These are phyloP conservation scores for Colletotrichum tofieldiae DNA, from an alignment of 2,329 filamentous ascomycete genomes.

Conservation along the genomic window DNA sequence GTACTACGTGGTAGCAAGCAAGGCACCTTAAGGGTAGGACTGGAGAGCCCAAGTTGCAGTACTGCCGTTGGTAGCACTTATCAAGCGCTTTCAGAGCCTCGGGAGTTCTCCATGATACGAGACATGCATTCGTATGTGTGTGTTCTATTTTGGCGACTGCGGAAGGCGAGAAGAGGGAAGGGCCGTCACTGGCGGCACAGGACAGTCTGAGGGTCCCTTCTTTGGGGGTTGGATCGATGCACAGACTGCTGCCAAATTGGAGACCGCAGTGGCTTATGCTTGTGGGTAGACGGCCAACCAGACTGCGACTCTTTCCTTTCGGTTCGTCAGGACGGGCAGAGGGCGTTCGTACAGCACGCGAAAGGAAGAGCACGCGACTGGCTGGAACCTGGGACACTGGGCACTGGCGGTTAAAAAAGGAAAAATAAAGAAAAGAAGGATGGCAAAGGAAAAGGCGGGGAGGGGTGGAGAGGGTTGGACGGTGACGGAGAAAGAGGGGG, in stretches of 20 bases:
- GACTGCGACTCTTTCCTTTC: background rate
- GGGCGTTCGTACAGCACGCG: constrained; percentile 22
- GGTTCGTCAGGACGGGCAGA: background rate
- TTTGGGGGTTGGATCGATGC: constrained; percentile 28
- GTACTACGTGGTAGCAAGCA: background rate
- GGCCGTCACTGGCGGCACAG: constrained; percentile 1
- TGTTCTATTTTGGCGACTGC: background rate
- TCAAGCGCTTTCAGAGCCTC: constrained; percentile 7
- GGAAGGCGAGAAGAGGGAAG: background rate
- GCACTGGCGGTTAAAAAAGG: constrained; percentile 17
- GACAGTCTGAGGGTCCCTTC: constrained; percentile 2
- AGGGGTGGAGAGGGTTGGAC: background rate
- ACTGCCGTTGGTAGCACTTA: background rate
- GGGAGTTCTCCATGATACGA: constrained; percentile 11
- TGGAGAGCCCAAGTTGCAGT: background rate
- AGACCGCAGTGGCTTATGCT: constrained; percentile 34
- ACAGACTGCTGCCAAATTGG: constrained; percentile 30
- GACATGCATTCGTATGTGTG: background rate
- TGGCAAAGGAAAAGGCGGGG: constrained; percentile 13
- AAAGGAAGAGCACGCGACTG: constrained; percentile 37
- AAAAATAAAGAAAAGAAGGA: background rate
- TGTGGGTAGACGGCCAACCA: constrained; percentile 12
- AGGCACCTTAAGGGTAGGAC: background rate
- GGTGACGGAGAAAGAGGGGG: constrained; percentile 7
- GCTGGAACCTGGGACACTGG: constrained; percentile 35